A percentile compares a stretch with the other conserved stretches of the same genome.
Conservation (phyloP, 169 alveolate genomes). For the Theileria parva region DNA sequence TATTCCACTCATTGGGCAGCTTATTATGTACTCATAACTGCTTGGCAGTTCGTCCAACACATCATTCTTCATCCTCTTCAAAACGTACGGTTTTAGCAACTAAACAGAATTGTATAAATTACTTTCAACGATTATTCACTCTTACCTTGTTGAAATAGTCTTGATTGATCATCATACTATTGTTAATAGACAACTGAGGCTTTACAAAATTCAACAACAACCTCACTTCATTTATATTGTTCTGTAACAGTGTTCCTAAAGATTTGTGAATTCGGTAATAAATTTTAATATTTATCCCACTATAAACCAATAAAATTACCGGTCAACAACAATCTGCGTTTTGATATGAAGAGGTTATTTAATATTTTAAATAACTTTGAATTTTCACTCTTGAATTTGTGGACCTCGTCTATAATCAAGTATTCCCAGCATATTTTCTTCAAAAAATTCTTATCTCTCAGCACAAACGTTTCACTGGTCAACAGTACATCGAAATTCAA, state of each 20-base stretch:
- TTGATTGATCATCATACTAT: constrained; percentile 35
- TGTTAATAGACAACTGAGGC: constrained; percentile 88
- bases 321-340: constrained; percentile 92
- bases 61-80: constrained; percentile 92
- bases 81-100: constrained; percentile 95
- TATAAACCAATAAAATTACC: constrained; percentile 63
- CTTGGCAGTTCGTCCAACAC: constrained; percentile 94
- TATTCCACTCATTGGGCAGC: constrained; percentile 90
- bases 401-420: constrained; percentile 97
- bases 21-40: constrained; percentile 83
- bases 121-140: constrained; percentile 1
- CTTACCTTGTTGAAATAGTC: constrained; percentile 61
- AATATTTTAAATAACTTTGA: constrained; percentile 81
- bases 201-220: constrained; percentile 93
- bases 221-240: constrained; percentile 97
- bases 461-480: constrained; percentile 90
- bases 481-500: constrained; percentile 88
- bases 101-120: constrained; percentile 81
- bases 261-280: too few species aligned
- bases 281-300: too few species aligned
- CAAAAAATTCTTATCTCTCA: constrained; percentile 89
- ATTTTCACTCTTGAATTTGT: constrained; percentile 92
- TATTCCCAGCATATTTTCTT: constrained; percentile 91
- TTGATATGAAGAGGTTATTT: constrained; percentile 66
- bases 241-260: constrained; percentile 93